These are phyloP conservation scores for Escallonia rubra DNA, from an alignment of 129 eudicot genomes.

Conservation along the genomic window DNA sequence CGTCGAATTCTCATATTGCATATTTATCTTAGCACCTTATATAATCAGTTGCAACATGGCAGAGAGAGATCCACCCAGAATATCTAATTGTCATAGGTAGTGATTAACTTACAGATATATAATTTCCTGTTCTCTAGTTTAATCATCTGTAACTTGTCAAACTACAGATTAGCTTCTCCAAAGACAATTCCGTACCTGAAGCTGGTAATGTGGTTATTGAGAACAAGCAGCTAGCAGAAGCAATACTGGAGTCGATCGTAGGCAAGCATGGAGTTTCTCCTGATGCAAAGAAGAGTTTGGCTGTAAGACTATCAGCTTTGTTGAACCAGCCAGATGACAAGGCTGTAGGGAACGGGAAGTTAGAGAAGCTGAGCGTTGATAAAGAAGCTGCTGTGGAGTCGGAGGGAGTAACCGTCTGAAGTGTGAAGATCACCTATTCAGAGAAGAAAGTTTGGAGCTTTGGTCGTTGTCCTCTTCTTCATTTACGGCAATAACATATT, in stretches of 20 bases:
- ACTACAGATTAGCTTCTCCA: slow-evolving; percentile 66
- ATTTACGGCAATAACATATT: too few species aligned
- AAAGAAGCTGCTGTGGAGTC: not conserved
- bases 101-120: too few species aligned
- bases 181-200: slow-evolving; percentile 57
- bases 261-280: slow-evolving; percentile 93
- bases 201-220: slow-evolving; percentile 39
- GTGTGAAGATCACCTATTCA: not conserved
- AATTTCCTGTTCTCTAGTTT: not conserved
- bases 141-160: not conserved
- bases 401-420: not conserved
- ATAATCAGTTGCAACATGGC: too few species aligned
- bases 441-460: not conserved
- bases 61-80: too few species aligned
- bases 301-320: slow-evolving; percentile 57
- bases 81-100: too few species aligned
- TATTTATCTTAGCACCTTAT: too few species aligned
- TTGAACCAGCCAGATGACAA: slow-evolving; percentile 24
- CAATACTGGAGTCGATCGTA: slow-evolving; percentile 72
- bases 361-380: not conserved
- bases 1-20: too few species aligned
- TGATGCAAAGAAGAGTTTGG: slow-evolving; percentile 64
- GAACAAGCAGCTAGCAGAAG: slow-evolving; percentile 51
- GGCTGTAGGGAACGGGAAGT: not conserved
- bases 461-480: too few species aligned